Conservation (phyloP, 1,284 basidiomycete species). For the Ceratobasidium sp. region DNA sequence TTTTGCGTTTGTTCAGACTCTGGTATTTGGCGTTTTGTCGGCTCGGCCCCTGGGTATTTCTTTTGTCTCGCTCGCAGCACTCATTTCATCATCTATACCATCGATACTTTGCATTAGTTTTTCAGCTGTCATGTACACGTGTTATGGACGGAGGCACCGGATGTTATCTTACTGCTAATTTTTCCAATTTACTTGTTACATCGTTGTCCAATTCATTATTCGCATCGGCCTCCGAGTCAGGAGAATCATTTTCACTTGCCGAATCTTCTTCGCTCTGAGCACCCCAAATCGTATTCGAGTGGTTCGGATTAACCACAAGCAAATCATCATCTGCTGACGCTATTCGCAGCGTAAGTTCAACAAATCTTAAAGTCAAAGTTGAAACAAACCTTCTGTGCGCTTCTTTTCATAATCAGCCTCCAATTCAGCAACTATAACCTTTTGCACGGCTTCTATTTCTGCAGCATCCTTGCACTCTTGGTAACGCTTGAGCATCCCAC, state of each 20-base stretch:
- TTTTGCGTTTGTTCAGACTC: background rate
- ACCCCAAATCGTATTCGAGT: slow-evolving; percentile 46
- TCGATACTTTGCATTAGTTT: slow-evolving; percentile 5
- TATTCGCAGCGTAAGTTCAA: slow-evolving; percentile 40
- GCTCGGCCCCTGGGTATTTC: background rate
- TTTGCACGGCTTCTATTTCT: slow-evolving; percentile 71
- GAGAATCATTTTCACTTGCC: slow-evolving; percentile 42
- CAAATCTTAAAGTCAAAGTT: slow-evolving; percentile 1
- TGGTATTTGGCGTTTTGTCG: too few species aligned
- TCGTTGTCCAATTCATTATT: slow-evolving; percentile 42
- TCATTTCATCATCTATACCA: slow-evolving; percentile 17
- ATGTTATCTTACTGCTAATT: slow-evolving; percentile 35
- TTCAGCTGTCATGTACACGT: slow-evolving; percentile 6
- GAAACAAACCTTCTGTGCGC: slow-evolving; percentile 56
- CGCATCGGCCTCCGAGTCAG: slow-evolving; percentile 8
- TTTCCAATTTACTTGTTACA: slow-evolving; percentile 17
- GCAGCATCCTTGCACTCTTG: slow-evolving; percentile 67
- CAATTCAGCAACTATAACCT: slow-evolving; percentile 74
- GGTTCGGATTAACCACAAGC: slow-evolving; percentile 65
- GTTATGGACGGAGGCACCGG: slow-evolving; percentile 1
- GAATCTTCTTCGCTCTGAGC: slow-evolving; percentile 42
- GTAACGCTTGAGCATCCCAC: slow-evolving; percentile 73
- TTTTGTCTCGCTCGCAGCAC: background rate
- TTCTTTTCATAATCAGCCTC: slow-evolving; percentile 65
- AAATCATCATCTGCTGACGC: slow-evolving; percentile 56